Evolutionary conservation across 1,139 yeast species (phyloP).

Genomic region (Debaryomycetaceae sp.): DNA sequence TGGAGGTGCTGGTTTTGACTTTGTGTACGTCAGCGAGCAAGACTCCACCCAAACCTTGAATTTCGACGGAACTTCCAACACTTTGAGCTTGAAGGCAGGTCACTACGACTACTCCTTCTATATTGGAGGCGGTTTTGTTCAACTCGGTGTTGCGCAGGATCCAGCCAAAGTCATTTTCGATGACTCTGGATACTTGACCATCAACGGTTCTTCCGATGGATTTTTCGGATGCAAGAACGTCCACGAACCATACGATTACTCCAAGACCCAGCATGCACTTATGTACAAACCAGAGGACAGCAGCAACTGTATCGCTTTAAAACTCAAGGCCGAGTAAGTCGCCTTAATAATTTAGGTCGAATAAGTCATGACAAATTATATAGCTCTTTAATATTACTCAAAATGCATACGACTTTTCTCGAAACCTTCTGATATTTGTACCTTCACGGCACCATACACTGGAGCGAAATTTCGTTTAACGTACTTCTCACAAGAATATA

Average conservation of each 20-base stretch:
- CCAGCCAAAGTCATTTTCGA: conserved; percentile 12
- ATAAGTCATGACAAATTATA: too few relatives aligned
- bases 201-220: conserved; percentile 26
- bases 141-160: neutral
- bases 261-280: conserved; percentile 23
- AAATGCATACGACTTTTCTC: too few relatives aligned
- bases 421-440: too few relatives aligned
- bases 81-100: neutral
- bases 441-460: too few relatives aligned
- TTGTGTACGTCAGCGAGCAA: neutral
- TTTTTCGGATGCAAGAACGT: conserved; percentile 42
- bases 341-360: too few relatives aligned
- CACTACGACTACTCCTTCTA: neutral
- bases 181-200: conserved; percentile 22
- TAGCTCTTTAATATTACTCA: too few relatives aligned
- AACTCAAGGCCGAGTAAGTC: neutral
- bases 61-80: neutral
- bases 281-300: neutral
- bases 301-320: neutral
- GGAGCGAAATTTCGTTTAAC: too few relatives aligned
- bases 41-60: neutral
- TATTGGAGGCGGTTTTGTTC: neutral
- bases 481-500: too few relatives aligned
- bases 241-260: conserved; percentile 42
- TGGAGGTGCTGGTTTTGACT: conserved; percentile 52